Conservation (phyloP, 2,329 filamentous ascomycete species). For the Xylariaceae sp. region DNA sequence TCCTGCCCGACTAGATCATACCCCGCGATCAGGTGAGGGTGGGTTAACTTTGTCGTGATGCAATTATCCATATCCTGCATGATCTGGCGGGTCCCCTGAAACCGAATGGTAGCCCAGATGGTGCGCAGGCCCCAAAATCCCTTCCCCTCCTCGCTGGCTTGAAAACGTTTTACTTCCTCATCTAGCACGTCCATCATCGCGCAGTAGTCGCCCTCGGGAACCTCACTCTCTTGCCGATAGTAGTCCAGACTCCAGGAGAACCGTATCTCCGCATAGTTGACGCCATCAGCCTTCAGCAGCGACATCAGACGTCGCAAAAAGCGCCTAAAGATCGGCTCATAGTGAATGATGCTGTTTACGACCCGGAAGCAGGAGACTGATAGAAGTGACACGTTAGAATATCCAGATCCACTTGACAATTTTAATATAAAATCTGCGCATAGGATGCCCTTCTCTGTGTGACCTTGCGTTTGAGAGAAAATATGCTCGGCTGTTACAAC, state of each 20-base stretch:
- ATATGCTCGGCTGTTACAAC: too few species aligned
- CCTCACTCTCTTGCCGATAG: slow-evolving; percentile 67
- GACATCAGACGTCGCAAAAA: slow-evolving; percentile 76
- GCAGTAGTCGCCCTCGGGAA: slow-evolving; percentile 69
- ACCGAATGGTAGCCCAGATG: slow-evolving; percentile 82
- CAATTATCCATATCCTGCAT: slow-evolving; percentile 86
- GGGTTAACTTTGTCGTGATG: slow-evolving; percentile 79
- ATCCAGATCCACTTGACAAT: not conserved
- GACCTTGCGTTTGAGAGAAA: too few species aligned
- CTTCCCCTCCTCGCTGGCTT: slow-evolving; percentile 70
- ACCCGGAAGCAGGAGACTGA: slow-evolving; percentile 68
- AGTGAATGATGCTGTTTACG: slow-evolving; percentile 77
- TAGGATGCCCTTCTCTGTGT: too few species aligned
- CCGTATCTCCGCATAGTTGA: slow-evolving; percentile 82
- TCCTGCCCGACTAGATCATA: slow-evolving; percentile 93
- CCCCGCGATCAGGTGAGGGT: slow-evolving; percentile 80
- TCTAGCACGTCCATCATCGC: slow-evolving; percentile 75
- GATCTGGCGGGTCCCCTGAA: slow-evolving; percentile 67
- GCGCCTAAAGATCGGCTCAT: slow-evolving; percentile 85
- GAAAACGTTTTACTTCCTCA: slow-evolving; percentile 80
- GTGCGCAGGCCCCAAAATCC: slow-evolving; percentile 84
- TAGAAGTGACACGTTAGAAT: slow-evolving; percentile 7
- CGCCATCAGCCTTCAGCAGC: slow-evolving; percentile 77
- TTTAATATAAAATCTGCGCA: not conserved
- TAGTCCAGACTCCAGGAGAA: slow-evolving; percentile 77